Conservation (phyloP, 2,329 filamentous ascomycete species). For the Curvularia sp. region DNA sequence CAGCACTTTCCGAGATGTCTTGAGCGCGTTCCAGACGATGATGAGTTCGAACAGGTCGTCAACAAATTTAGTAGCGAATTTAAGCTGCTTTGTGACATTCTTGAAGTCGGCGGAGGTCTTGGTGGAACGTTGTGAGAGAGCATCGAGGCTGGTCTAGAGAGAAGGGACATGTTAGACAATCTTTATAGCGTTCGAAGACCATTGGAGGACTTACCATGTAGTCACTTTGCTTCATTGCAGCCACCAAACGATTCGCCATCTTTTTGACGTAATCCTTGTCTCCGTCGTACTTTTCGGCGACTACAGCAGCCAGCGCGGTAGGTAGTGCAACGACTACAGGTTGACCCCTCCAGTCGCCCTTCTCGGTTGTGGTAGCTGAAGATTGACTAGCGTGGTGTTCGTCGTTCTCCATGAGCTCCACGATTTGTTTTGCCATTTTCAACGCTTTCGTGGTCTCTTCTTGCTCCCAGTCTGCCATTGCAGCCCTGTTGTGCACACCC, state of each 20-base stretch:
- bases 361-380: not conserved
- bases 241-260: slow-evolving; percentile 51
- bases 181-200: not conserved
- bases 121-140: slow-evolving; percentile 2
- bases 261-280: slow-evolving; percentile 51
- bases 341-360: slow-evolving; percentile 35
- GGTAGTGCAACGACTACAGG: slow-evolving; percentile 53
- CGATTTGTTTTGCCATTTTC: slow-evolving; percentile 49
- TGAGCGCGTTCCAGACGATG: slow-evolving; percentile 55
- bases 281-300: slow-evolving; percentile 48
- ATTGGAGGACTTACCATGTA: slow-evolving; percentile 25
- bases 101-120: slow-evolving; percentile 21
- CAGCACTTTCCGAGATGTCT: slow-evolving; percentile 51
- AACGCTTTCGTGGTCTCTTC: slow-evolving; percentile 49
- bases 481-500: slow-evolving; percentile 46
- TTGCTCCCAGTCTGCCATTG: slow-evolving; percentile 46
- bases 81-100: not conserved
- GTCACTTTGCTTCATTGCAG: slow-evolving; percentile 36
- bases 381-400: slow-evolving; percentile 44
- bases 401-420: slow-evolving; percentile 51
- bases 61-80: slow-evolving; percentile 13
- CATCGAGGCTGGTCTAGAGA: slow-evolving; percentile 18
- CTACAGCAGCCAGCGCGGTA: slow-evolving; percentile 53
- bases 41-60: slow-evolving; percentile 42
- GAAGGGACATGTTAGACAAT: slow-evolving; percentile 1